Evolutionary conservation across 2,329 filamentous ascomycete genomes (phyloP).

Genomic region (Microcera coccophila): DNA sequence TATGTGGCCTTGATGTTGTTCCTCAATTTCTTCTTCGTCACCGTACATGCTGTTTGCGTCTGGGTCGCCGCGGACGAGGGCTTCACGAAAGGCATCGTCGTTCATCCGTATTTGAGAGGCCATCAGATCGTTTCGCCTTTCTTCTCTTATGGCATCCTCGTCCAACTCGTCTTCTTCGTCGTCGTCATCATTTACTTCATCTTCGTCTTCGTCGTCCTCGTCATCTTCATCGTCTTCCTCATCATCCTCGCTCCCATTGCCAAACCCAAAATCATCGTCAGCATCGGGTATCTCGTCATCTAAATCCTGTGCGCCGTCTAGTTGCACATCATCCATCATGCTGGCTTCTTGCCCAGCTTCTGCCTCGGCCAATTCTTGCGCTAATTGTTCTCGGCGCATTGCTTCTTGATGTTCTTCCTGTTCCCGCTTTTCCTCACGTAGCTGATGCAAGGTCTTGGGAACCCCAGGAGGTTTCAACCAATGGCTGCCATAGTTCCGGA

Average conservation of each 20-base stretch:
- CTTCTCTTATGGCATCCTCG: conserved; percentile 39
- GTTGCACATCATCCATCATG: conserved; percentile 54
- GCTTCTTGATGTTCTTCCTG: conserved; percentile 79
- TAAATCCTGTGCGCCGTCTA: conserved; percentile 56
- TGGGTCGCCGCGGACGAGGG: conserved; percentile 49
- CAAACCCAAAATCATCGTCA: conserved; percentile 53
- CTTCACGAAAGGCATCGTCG: conserved; percentile 60
- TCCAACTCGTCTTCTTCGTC: conserved; percentile 39
- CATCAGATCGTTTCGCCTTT: conserved; percentile 48
- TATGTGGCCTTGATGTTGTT: conserved; percentile 55
- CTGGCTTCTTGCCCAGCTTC: conserved; percentile 46
- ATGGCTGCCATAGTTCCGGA: conserved; percentile 79
- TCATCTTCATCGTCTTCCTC: conserved; percentile 43
- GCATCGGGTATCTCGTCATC: conserved; percentile 73
- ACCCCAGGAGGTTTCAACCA: conserved; percentile 92
- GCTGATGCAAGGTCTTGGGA: conserved; percentile 82
- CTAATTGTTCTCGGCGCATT: conserved; percentile 64
- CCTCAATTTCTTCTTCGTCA: conserved; percentile 51
- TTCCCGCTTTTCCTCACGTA: conserved; percentile 85
- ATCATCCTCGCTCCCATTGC: conserved; percentile 44
- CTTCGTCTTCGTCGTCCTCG: conserved; percentile 37
- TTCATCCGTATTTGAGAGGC: conserved; percentile 50
- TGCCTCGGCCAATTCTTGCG: conserved; percentile 70
- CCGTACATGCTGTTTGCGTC: conserved; percentile 50
- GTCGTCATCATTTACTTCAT: conserved; percentile 40